Evolutionary conservation across 306 rosid species (phyloP), one percentile per base, ranked within the genome.

Genomic region (Vachellia pachyceras): DNA sequence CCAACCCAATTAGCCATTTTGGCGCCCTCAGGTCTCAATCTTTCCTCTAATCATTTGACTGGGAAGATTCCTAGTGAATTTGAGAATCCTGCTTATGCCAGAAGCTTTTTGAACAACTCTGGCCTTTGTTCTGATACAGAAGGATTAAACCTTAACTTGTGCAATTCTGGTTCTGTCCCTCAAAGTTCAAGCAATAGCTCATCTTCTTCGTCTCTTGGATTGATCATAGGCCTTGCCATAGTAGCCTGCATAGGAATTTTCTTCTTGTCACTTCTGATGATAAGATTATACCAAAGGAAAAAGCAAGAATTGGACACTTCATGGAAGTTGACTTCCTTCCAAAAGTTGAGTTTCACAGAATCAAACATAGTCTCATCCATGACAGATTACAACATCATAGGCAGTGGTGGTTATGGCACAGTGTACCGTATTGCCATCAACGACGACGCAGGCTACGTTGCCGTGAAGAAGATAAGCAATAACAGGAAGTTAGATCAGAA

Each of bases 321-420:
- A 67, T 93, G 96, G 98, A 93, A 93, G 84, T 79, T 93, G 70
- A 86, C 71, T 63, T 54, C 88, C 58, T 95, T 95, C 79, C 97
- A 95, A 79, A 91, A 79, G 84, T 70, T 89, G 64, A 72, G 81
- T 69, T 95, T 95, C 91, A 88, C 84, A 4, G 84, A 84, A 77
- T 78, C 90, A 15, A 83, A 87, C 29, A 90, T 95, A 14, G 77
- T 88, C 18, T 82, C 93, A 9, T 86, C 89, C 41, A 14, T 86
- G 82, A 80, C 89, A 77, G 89, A 83, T 40, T 13, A 80, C 33
- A 86, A 93, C 52, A 33, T 89, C 5, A 82, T 95, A 41, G 99
- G 99, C 61, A 77, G 84, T 20, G 96, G 99, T 4, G 98, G 99
- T 7, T 90, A 94, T 1, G 97, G 99, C 1, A 87, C 85, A n/a